These are phyloP conservation scores for Grosmannia clavigera DNA, from an alignment of 2,329 filamentous ascomycete genomes.

Conservation along the genomic window DNA sequence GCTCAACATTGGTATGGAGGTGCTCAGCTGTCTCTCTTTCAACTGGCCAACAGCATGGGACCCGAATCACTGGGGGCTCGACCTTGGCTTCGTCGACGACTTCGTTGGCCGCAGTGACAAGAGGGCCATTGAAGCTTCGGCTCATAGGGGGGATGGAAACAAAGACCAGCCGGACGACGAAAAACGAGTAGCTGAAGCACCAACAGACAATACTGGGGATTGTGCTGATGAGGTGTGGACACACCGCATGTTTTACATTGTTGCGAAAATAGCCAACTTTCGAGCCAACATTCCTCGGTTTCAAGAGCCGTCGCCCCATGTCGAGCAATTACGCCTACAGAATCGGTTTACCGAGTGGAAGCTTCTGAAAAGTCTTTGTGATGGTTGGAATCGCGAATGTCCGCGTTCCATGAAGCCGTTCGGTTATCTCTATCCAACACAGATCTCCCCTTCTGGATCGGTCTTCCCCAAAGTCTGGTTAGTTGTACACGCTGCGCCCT, in stretches of 20 bases:
- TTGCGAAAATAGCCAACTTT: conserved; percentile 80
- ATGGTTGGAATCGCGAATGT: conserved; percentile 66
- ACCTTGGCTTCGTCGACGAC: conserved; percentile 50
- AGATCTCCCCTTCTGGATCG: conserved; percentile 45
- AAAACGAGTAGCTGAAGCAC: neutral
- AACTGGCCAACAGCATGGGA: conserved; percentile 84
- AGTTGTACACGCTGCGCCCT: conserved; percentile 14
- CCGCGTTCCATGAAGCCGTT: conserved; percentile 82
- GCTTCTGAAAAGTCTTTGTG: conserved; percentile 65
- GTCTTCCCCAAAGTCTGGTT: conserved; percentile 80
- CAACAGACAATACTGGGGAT: neutral
- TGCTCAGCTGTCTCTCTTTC: conserved; percentile 77
- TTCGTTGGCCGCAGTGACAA: neutral
- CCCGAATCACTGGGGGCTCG: conserved; percentile 78
- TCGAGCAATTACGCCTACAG: conserved; percentile 51
- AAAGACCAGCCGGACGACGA: neutral
- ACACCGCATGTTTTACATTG: conserved; percentile 76
- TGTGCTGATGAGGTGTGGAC: conserved; percentile 77
- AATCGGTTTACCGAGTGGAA: conserved; percentile 66
- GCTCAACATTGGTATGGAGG: conserved; percentile 82
- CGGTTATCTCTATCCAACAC: conserved; percentile 58
- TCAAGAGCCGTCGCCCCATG: conserved; percentile 45
- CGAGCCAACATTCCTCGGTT: conserved; percentile 55
- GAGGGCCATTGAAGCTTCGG: neutral
- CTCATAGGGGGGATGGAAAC: neutral